A percentile compares a stretch with the other conserved stretches of the same genome.
These are phyloP conservation scores for Piper betle DNA, from an alignment of 164 flowering plant genomes.

Conservation along the genomic window DNA sequence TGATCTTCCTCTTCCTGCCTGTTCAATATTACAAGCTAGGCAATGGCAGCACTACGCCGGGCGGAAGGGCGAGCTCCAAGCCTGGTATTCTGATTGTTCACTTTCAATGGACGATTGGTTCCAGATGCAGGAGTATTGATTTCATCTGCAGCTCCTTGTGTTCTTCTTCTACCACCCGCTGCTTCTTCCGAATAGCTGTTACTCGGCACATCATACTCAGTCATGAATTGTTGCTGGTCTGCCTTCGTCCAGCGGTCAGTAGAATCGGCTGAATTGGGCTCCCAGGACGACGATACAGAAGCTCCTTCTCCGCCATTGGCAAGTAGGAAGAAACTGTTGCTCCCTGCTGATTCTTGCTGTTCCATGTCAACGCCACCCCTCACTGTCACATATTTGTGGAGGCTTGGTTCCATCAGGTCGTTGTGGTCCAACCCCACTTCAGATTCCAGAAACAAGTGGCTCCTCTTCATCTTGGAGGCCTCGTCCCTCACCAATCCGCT, in stretches of 20 bases:
- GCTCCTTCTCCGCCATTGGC: slow-evolving; percentile 13
- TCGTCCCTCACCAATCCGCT: slow-evolving; percentile 13
- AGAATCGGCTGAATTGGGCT: slow-evolving; percentile 72
- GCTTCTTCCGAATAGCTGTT: too few species aligned
- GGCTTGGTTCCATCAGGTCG: slow-evolving; percentile 66
- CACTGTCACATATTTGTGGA: slow-evolving; percentile 85
- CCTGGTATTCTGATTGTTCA: neutral
- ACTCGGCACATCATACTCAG: neutral
- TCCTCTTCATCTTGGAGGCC: slow-evolving; percentile 15
- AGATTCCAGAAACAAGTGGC: slow-evolving; percentile 45
- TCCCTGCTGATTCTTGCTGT: slow-evolving; percentile 71
- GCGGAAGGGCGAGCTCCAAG: neutral
- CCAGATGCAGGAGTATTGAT: neutral
- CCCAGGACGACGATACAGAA: slow-evolving; percentile 49
- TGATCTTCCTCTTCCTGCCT: neutral
- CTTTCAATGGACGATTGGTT: neutral
- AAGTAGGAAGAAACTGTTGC: slow-evolving; percentile 43
- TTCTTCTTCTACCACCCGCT: neutral
- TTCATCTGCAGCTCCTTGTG: neutral
- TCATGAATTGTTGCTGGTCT: neutral
- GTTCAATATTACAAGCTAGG: too few species aligned
- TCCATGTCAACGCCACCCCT: slow-evolving; percentile 42
- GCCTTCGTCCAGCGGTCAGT: slow-evolving; percentile 36
- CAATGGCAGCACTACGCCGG: neutral
- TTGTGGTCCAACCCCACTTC: slow-evolving; percentile 25